phyloP scores from a whole-genome alignment of 208 protist genomes.

The Leishmania mexicana region DNA sequence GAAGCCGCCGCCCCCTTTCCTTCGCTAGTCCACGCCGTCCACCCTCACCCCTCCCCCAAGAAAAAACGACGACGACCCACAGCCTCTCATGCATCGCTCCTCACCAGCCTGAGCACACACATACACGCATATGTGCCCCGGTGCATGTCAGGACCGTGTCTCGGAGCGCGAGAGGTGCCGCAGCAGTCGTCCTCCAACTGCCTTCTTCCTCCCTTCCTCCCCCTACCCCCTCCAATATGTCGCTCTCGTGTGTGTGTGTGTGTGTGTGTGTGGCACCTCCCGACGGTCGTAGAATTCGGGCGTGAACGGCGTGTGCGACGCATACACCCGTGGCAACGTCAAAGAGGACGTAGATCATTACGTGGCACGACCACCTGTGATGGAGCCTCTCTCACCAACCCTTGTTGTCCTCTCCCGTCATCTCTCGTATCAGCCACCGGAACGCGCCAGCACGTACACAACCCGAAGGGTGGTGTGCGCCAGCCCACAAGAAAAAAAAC shows the following conservation, averaged over 20 bases:
- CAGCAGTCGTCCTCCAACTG: background rate
- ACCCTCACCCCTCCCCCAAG: no score
- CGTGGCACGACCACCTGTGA: background rate
- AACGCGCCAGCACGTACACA: background rate
- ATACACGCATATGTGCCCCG: background rate
- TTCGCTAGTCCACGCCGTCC: background rate
- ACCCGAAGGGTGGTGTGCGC: background rate
- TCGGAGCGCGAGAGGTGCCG: background rate
- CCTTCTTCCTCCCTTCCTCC: background rate
- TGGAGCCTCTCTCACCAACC: background rate
- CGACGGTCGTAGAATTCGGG: background rate
- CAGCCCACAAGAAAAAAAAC: background rate
- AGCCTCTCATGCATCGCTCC: background rate
- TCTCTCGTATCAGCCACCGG: background rate
- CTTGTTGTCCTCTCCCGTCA: background rate
- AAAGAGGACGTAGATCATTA: background rate
- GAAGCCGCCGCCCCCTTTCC: background rate
- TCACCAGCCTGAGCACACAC: background rate
- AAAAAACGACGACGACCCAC: background rate
- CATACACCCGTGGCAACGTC: background rate
- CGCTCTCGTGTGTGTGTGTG: background rate
- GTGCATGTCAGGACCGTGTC: background rate
- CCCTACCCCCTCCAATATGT: background rate
- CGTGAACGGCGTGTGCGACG: background rate
- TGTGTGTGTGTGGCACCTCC: background rate